Base-by-base conservation (phyloP, 192 early-diverging fungal species). In the Phlyctochytrium planicorne region DNA sequence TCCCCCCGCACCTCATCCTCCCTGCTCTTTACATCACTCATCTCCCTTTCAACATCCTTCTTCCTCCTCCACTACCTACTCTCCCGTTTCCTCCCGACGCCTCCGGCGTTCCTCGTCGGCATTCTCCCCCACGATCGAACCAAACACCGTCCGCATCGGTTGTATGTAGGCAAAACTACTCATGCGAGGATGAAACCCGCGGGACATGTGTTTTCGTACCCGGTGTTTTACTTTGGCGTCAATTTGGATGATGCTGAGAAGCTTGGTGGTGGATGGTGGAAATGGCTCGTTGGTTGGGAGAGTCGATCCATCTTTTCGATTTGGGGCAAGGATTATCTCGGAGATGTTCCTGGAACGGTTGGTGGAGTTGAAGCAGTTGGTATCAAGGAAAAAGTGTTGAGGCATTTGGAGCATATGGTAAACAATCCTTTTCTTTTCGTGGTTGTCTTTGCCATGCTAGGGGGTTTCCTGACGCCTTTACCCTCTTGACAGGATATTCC, bases 201-300 rank as follows among this genome's bases (percentile, higher is more conserved):
- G 3, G 33, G 53, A 0, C 83, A 86, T 67, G 27, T 68, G 3
- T 87, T 87, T 67, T n/a, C 53, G 30, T 87, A 87, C 57, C 77
- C 81, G 1, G 40, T 87, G 16, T 67, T 86, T 34, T 84, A 84
- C 70, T 66, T 85, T 60, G 74, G 68, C 17, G 20, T 73, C 20
- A 67, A 66, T 3, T 23, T 70, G 24, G 68, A 61, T 23, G 60
- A 52, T 31, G 2, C 10, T 10, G 30, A 47, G 1, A 32, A 20
- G 6, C 23, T 20, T 32, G 10, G 40, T 6, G 40, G 40, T 47
- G 40, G 6, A n/a, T n/a, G n/a, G n/a, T n/a, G n/a, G n/a, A n/a
- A n/a, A n/a, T 69, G 66, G 72, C 56, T 75, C 3, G 16, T 53
- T 27, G 69, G 34, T 6, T 57, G 35, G 64, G 63, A 60, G 37